phyloP scores from a whole-genome alignment of 2,329 filamentous ascomycete species.

The Emmonsia crescens region DNA sequence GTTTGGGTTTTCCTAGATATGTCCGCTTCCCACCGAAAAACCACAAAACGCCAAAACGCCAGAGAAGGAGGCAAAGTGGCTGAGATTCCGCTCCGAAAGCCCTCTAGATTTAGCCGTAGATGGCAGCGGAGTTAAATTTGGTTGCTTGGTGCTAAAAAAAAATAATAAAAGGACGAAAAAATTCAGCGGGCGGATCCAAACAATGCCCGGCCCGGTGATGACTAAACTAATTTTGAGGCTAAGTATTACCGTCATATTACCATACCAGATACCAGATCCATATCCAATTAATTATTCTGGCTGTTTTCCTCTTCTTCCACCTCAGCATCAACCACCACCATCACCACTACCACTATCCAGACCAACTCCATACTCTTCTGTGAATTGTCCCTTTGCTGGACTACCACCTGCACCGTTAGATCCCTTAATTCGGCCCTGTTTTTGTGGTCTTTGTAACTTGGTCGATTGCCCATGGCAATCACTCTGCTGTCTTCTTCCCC shows the following conservation, averaged over 20 bases:
- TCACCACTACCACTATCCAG: neutral
- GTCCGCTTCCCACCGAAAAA: neutral
- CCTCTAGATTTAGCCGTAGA: neutral
- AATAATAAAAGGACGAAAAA: neutral
- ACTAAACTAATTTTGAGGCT: neutral
- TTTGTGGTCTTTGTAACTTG: neutral
- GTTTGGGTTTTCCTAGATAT: neutral
- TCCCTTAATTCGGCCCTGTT: neutral
- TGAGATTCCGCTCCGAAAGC: neutral
- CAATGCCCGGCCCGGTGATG: neutral
- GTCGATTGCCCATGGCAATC: neutral
- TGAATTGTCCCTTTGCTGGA: neutral
- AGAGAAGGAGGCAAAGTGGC: neutral
- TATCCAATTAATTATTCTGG: too few relatives aligned
- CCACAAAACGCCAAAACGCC: neutral
- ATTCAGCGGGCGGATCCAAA: neutral
- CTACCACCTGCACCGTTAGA: neutral
- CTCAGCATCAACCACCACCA: neutral
- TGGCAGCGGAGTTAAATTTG: neutral
- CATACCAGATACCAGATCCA: neutral
- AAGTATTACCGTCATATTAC: neutral
- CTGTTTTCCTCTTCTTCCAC: neutral
- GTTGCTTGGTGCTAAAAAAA: neutral
- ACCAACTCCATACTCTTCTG: neutral
- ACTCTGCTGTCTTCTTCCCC: neutral